Base-by-base conservation (phyloP, 441 rosid species). In the Omphalea diandra region DNA sequence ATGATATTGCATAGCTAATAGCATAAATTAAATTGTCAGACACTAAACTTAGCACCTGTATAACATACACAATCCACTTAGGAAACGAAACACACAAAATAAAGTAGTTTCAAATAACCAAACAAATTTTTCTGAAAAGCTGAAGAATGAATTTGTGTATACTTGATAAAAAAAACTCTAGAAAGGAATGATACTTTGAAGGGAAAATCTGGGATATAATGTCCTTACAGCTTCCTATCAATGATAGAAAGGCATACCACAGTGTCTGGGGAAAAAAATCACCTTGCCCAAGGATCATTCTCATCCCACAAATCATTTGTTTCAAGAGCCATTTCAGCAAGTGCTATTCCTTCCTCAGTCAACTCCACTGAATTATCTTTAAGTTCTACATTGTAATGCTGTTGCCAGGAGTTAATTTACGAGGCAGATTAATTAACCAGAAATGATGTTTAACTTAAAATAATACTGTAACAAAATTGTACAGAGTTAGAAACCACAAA, bases 281-380 rank as follows among this genome's bases (percentile, higher is more conserved):
- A 87, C 98, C 97, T 94, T 26, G 98, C 98, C 98, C 98, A 94
- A 65, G 93, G 98, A 77, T 94, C 97, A 85, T 85, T 94, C 78
- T 94, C 98, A 74, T 91, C 96, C 98, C 98, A 94, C 64, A 94
- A 80, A 76, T 94, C 98, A 80, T 81, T 79, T 63, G 98, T 94
- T 78, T 91, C 97, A 72, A 94, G 97, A 78, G 97, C 98, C 94
- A 87, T 83, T 87, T 94, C 98, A 64, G 98, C 92, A 65, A 94
- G 97, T 43, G 79, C 73, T 80, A 94, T 94, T 75, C 98, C 98
- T 74, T 91, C 95, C 72, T 94, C 98, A 8, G 97, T 94, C 84
- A 94, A 84, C 87, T 94, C 98, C 77, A 94, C 98, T 68, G 98
- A 88, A 78, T 94, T 91, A 76, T 91, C 94, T 86, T 91, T 94